These are phyloP conservation scores for Metroxylon sagu DNA, from an alignment of 176 grass and related monocot genomes.

Conservation along the genomic window DNA sequence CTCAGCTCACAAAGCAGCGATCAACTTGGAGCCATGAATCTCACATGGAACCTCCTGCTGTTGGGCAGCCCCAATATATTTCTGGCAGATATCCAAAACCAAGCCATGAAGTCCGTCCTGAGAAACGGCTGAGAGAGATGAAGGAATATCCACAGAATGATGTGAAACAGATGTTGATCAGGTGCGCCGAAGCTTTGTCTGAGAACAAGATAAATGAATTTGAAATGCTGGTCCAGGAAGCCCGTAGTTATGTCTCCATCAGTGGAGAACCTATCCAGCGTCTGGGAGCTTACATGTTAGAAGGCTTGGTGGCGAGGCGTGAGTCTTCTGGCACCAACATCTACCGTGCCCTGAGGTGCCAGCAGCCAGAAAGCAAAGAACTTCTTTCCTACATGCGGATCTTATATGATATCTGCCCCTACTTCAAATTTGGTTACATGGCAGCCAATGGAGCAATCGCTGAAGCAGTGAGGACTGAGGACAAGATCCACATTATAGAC, in stretches of 20 bases:
- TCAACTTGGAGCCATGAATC: constrained; percentile 64
- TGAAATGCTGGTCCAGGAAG: constrained; percentile 52
- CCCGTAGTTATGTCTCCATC: constrained; percentile 52
- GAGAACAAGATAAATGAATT: constrained; percentile 64
- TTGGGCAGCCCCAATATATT: constrained; percentile 19
- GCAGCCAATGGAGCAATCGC: constrained; percentile 96
- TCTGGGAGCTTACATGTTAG: constrained; percentile 74
- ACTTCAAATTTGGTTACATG: constrained; percentile 99
- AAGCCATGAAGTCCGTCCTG: constrained; percentile 51
- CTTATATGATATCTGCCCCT: constrained; percentile 79
- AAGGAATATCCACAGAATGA: constrained; percentile 41
- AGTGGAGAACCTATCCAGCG: constrained; percentile 75
- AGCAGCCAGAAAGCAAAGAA: constrained; percentile 65
- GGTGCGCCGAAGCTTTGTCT: constrained; percentile 61
- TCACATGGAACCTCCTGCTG: constrained; percentile 24
- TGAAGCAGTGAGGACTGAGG: constrained; percentile 70
- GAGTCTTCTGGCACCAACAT: constrained; percentile 75
- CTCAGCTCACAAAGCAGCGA: constrained; percentile 39
- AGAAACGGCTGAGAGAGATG: constrained; percentile 51
- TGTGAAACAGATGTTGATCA: constrained; percentile 62
- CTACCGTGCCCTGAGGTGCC: constrained; percentile 57
- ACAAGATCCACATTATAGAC: constrained; percentile 95
- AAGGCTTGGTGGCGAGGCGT: constrained; percentile 81
- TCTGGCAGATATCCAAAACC: constrained; percentile 27
- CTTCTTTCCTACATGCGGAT: constrained; percentile 88